phyloP scores from a whole-genome alignment of 306 rosid species.

The Carpinus fangiana region DNA sequence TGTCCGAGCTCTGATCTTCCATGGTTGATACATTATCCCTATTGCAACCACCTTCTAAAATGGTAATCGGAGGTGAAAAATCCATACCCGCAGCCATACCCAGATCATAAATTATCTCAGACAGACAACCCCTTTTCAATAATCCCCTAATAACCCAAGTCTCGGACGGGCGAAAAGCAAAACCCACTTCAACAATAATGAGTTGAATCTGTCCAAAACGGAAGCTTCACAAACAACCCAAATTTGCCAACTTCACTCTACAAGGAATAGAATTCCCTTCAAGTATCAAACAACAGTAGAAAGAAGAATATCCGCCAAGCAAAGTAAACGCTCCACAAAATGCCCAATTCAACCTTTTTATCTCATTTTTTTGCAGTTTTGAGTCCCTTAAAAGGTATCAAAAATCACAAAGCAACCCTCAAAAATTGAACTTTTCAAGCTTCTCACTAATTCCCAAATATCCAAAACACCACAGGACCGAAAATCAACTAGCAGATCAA shows the following conservation, averaged over 20 bases:
- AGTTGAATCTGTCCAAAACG: not conserved
- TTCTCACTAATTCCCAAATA: not conserved
- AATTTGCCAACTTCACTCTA: not conserved
- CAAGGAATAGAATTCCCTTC: not conserved
- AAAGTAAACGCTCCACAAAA: constrained; percentile 15
- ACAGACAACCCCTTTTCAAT: not conserved
- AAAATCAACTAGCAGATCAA: not conserved
- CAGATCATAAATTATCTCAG: constrained; percentile 34
- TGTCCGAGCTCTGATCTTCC: constrained; percentile 42
- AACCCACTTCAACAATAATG: not conserved
- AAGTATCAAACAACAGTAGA: not conserved
- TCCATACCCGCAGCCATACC: constrained; percentile 60
- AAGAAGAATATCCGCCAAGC: not conserved
- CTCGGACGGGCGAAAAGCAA: not conserved
- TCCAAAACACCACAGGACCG: not conserved
- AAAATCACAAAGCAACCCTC: constrained; percentile 1
- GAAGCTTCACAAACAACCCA: constrained; percentile 5
- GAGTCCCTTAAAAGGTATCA: constrained; percentile 1
- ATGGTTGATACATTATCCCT: constrained; percentile 45
- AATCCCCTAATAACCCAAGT: not conserved
- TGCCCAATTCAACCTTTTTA: not conserved
- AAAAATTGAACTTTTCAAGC: not conserved
- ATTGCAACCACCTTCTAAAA: constrained; percentile 48
- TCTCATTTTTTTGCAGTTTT: not conserved
- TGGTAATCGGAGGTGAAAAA: constrained; percentile 46